These are phyloP conservation scores for Saprolegnia parasitica DNA, from an alignment of 352 stramenopile species.

Conservation along the genomic window DNA sequence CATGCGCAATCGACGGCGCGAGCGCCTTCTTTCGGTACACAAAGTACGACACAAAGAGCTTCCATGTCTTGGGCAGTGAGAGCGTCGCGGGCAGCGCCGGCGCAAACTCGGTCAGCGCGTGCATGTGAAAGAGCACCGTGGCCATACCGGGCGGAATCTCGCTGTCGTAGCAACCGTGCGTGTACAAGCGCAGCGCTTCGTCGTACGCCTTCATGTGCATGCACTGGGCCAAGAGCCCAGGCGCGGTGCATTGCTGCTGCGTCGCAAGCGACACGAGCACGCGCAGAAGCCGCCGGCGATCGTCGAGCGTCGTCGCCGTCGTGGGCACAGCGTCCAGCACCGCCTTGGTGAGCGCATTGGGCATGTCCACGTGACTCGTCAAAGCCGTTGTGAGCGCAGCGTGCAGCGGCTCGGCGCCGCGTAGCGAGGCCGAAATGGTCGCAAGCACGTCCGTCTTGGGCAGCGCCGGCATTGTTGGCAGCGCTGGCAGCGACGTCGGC, in stretches of 20 bases:
- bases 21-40: neutral
- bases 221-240: neutral
- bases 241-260: neutral
- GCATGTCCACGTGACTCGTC: neutral
- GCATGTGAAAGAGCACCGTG: neutral
- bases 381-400: neutral
- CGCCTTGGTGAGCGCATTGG: neutral
- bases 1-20: neutral
- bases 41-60: slow-evolving; percentile 12
- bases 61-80: slow-evolving; percentile 1
- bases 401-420: neutral
- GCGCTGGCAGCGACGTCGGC: neutral
- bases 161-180: neutral
- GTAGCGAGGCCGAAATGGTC: neutral
- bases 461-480: neutral
- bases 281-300: neutral
- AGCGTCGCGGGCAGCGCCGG: neutral
- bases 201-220: slow-evolving; percentile 2
- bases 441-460: neutral
- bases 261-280: neutral
- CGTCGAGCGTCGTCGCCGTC: neutral
- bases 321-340: neutral
- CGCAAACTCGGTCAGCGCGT: slow-evolving; percentile 5
- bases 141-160: neutral
- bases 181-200: neutral